A percentile compares a stretch with the other conserved stretches of the same genome.
phyloP scores from a whole-genome alignment of 2,329 filamentous ascomycete genomes.

The Paecilomyces variotii region DNA sequence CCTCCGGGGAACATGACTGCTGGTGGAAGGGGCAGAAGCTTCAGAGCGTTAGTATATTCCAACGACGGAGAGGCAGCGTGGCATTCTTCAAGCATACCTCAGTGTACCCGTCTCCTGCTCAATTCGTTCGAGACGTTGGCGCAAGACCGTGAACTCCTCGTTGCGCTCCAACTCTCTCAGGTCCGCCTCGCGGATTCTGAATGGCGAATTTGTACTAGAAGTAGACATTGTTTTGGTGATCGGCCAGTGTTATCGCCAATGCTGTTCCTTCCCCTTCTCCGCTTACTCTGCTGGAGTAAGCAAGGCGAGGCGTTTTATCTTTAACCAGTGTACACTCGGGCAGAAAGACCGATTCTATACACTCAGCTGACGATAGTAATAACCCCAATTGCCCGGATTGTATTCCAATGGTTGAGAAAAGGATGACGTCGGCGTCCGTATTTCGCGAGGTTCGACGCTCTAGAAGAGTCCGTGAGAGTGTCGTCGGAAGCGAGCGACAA shows the following conservation, averaged over 20 bases:
- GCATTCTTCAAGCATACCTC: conserved; percentile 12
- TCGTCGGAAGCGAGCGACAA: not conserved
- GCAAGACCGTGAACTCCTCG: conserved; percentile 25
- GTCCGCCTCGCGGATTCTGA: conserved; percentile 26
- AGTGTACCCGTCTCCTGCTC: conserved; percentile 27
- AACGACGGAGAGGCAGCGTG: not conserved
- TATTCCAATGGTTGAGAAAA: not conserved
- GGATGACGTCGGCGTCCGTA: not conserved
- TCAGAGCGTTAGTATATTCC: not conserved
- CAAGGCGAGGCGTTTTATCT: not conserved
- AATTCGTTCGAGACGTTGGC: conserved; percentile 27
- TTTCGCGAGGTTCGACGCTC: not conserved
- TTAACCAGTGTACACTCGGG: not conserved
- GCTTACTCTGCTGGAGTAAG: not conserved
- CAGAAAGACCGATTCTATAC: not conserved
- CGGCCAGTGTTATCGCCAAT: not conserved
- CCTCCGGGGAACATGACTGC: conserved; percentile 20
- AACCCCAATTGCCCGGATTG: not conserved
- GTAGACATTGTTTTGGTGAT: conserved; percentile 5
- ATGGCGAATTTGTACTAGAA: conserved; percentile 18
- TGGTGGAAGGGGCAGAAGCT: conserved; percentile 32
- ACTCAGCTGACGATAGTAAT: not conserved
- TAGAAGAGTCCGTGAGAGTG: not conserved
- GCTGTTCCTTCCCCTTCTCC: not conserved
- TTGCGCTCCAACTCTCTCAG: conserved; percentile 24